A percentile compares a stretch with the other conserved stretches of the same genome.
Evolutionary conservation across 129 eudicot species (phyloP).

Genomic region (Flaveria sonorensis): DNA sequence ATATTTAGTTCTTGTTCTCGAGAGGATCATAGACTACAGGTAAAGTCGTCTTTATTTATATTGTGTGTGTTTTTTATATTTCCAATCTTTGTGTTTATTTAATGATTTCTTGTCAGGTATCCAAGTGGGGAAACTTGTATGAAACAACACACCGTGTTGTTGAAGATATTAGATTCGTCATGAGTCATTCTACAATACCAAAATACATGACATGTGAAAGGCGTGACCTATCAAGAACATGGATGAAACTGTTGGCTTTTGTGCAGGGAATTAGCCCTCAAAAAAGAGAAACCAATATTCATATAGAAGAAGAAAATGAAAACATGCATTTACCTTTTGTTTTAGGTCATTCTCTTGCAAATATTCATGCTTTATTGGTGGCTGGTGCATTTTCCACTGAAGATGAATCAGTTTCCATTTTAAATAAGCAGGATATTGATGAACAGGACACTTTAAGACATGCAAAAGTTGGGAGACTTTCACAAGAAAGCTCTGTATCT

Average conservation of each 20-base stretch:
- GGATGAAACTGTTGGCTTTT: constrained; percentile 85
- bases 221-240: constrained; percentile 62
- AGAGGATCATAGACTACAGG: constrained; percentile 88
- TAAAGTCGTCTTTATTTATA: constrained; percentile 22
- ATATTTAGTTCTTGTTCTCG: constrained; percentile 66
- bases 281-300: constrained; percentile 85
- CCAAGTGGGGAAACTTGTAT: constrained; percentile 72
- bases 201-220: constrained; percentile 60
- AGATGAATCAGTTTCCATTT: constrained; percentile 42
- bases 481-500: constrained; percentile 81
- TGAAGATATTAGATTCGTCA: constrained; percentile 87
- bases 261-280: constrained; percentile 97
- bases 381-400: constrained; percentile 78
- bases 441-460: constrained; percentile 69
- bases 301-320: constrained; percentile 89
- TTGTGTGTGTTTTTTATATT: background rate
- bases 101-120: constrained; percentile 52
- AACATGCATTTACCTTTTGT: constrained; percentile 76
- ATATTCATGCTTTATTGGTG: constrained; percentile 74
- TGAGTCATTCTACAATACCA: constrained; percentile 87
- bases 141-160: constrained; percentile 86
- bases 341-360: constrained; percentile 74
- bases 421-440: constrained; percentile 51
- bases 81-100: background rate
- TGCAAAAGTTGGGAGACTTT: constrained; percentile 94